Conservation (phyloP, 2,329 filamentous ascomycete species). For the Graphilbum fragrans region DNA sequence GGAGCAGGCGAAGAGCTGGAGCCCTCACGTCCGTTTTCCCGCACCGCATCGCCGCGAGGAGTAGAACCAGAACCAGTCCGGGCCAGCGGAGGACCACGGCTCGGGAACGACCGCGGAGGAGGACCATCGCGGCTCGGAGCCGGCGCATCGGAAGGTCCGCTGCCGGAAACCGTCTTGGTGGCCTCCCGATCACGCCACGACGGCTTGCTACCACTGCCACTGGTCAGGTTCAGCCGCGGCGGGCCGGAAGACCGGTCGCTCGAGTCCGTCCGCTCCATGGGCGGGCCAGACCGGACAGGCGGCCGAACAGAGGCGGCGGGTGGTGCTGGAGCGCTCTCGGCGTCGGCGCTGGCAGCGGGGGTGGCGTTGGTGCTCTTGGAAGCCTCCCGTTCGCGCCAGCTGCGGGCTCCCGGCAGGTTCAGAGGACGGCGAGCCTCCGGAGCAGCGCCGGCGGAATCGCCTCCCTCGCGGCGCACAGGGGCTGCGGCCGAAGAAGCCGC, state of each 20-base stretch:
- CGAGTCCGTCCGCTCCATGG: constrained; percentile 30
- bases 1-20: constrained; percentile 26
- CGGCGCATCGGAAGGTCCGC: neutral
- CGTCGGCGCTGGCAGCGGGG: constrained; percentile 11
- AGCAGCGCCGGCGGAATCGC: constrained; percentile 18
- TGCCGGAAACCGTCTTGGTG: constrained; percentile 23
- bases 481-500: neutral
- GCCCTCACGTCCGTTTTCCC: constrained; percentile 20
- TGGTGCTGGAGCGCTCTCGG: constrained; percentile 15
- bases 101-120: constrained; percentile 20
- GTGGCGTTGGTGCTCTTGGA: constrained; percentile 24
- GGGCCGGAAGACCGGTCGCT: constrained; percentile 28
- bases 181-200: constrained; percentile 51
- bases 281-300: constrained; percentile 17
- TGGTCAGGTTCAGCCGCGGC: constrained; percentile 43
- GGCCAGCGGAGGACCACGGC: constrained; percentile 28
- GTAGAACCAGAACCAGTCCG: constrained; percentile 25
- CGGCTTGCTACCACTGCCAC: constrained; percentile 30
- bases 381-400: constrained; percentile 63
- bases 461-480: constrained; percentile 4
- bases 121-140: constrained; percentile 12
- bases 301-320: constrained; percentile 17
- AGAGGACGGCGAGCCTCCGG: constrained; percentile 46
- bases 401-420: constrained; percentile 43
- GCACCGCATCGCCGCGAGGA: constrained; percentile 25